A percentile compares a stretch with the other conserved stretches of the same genome.
Evolutionary conservation across 305 asterid genomes (phyloP).

Genomic region (Andrographis paniculata): DNA sequence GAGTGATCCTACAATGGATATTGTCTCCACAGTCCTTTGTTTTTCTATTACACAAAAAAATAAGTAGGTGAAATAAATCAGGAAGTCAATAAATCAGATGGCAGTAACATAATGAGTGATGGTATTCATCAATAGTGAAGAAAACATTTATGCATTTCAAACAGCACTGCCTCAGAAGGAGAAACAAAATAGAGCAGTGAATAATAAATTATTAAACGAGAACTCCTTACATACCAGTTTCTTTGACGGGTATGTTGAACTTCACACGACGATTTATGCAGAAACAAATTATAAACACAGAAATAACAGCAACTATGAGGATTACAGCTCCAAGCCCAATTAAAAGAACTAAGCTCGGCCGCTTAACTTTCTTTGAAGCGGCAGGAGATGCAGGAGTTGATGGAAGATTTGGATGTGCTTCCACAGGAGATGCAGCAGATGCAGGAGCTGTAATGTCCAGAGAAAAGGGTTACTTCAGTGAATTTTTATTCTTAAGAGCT

Average conservation of each 20-base stretch:
- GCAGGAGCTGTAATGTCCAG: slow-evolving; percentile 56
- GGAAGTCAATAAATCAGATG: neutral
- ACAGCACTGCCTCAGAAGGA: neutral
- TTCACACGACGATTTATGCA: slow-evolving; percentile 47
- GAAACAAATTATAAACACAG: slow-evolving; percentile 49
- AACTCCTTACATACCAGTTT: slow-evolving; percentile 43
- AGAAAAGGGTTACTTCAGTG: slow-evolving; percentile 16
- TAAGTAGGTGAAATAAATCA: slow-evolving; percentile 8
- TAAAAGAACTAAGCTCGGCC: slow-evolving; percentile 51
- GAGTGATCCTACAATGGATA: slow-evolving; percentile 57
- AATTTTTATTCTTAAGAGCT: too few relatives aligned
- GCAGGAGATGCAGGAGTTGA: slow-evolving; percentile 43
- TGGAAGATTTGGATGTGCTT: slow-evolving; percentile 45
- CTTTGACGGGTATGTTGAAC: slow-evolving; percentile 35
- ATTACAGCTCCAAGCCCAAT: slow-evolving; percentile 67
- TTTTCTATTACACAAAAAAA: slow-evolving; percentile 34
- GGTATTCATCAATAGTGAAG: too few relatives aligned
- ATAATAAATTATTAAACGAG: slow-evolving; percentile 1
- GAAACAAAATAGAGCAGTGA: neutral
- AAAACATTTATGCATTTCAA: neutral
- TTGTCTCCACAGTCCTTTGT: slow-evolving; percentile 37
- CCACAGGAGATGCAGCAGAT: slow-evolving; percentile 49
- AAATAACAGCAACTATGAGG: slow-evolving; percentile 43
- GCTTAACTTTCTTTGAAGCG: slow-evolving; percentile 41
- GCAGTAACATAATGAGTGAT: too few relatives aligned